Percentiles rank a stretch among this genome's conserved stretches.
phyloP scores from a whole-genome alignment of 257 asterid species.

The Ilex asprella region DNA sequence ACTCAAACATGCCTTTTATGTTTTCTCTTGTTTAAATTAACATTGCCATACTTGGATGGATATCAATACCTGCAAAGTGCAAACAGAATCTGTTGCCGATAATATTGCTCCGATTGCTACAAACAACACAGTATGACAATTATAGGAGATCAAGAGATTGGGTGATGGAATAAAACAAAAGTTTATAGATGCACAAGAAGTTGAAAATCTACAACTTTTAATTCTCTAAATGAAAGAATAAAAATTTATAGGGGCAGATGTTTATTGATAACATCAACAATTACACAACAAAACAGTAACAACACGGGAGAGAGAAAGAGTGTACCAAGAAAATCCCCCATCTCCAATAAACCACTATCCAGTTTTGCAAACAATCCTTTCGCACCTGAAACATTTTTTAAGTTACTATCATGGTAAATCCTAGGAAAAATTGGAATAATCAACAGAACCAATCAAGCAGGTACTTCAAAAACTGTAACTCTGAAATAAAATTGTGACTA shows the following conservation, averaged over 20 bases:
- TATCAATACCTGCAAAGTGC: slow-evolving; percentile 66
- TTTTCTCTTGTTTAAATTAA: not conserved
- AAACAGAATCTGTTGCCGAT: slow-evolving; percentile 83
- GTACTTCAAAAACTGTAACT: too few species aligned
- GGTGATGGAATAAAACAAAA: not conserved
- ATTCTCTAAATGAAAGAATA: not conserved
- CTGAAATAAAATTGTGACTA: too few species aligned
- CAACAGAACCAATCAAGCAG: not conserved
- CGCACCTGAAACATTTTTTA: slow-evolving; percentile 40
- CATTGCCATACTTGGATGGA: not conserved
- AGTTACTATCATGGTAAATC: slow-evolving; percentile 13
- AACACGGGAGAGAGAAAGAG: not conserved
- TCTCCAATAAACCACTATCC: slow-evolving; percentile 42
- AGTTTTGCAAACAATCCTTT: slow-evolving; percentile 36
- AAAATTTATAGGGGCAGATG: not conserved
- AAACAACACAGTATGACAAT: slow-evolving; percentile 5
- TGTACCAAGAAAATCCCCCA: slow-evolving; percentile 73
- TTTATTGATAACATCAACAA: not conserved
- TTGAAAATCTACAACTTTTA: not conserved
- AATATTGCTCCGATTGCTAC: slow-evolving; percentile 79
- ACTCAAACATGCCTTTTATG: too few species aligned
- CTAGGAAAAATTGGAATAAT: too few species aligned
- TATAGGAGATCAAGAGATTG: not conserved
- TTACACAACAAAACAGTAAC: not conserved
- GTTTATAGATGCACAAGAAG: not conserved